Evolutionary conservation across 768 basidiomycete genomes (phyloP).

Genomic region (Hemileccinum impolitum): DNA sequence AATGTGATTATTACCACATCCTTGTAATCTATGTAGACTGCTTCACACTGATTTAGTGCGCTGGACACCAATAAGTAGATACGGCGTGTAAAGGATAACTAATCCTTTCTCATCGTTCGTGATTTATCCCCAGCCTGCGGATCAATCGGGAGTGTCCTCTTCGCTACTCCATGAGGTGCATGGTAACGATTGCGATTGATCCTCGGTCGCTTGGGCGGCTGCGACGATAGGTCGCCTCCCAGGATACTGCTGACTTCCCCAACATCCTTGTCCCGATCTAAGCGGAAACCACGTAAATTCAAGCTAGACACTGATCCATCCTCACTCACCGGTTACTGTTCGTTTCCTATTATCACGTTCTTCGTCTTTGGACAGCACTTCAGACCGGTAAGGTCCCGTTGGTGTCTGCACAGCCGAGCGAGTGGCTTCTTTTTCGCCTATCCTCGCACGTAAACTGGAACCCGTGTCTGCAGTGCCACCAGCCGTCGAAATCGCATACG

Average conservation of each 20-base stretch:
- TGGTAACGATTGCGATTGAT: constrained; percentile 54
- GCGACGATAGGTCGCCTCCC: constrained; percentile 36
- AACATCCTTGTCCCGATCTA: constrained; percentile 65
- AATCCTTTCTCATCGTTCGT: constrained; percentile 53
- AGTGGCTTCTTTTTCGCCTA: constrained; percentile 56
- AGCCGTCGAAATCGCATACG: constrained; percentile 18
- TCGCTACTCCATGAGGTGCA: constrained; percentile 44
- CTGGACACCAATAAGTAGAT: not conserved
- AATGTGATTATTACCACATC: constrained; percentile 26
- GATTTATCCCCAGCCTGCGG: constrained; percentile 56
- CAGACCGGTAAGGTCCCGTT: constrained; percentile 42
- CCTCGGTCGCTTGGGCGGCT: constrained; percentile 58
- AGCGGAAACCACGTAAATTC: constrained; percentile 4
- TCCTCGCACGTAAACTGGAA: constrained; percentile 52
- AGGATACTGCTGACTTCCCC: constrained; percentile 35
- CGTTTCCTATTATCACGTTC: constrained; percentile 70
- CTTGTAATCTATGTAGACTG: constrained; percentile 18
- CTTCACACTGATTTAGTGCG: too few species aligned
- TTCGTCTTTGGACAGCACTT: constrained; percentile 50
- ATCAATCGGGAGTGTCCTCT: constrained; percentile 61
- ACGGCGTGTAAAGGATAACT: constrained; percentile 10
- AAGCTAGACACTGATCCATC: not conserved
- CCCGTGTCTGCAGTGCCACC: constrained; percentile 21
- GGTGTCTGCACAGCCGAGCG: constrained; percentile 40
- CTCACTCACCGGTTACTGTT: constrained; percentile 56